phyloP scores from a whole-genome alignment of 1,284 basidiomycete genomes.

The Pisolithus thermaeus region DNA sequence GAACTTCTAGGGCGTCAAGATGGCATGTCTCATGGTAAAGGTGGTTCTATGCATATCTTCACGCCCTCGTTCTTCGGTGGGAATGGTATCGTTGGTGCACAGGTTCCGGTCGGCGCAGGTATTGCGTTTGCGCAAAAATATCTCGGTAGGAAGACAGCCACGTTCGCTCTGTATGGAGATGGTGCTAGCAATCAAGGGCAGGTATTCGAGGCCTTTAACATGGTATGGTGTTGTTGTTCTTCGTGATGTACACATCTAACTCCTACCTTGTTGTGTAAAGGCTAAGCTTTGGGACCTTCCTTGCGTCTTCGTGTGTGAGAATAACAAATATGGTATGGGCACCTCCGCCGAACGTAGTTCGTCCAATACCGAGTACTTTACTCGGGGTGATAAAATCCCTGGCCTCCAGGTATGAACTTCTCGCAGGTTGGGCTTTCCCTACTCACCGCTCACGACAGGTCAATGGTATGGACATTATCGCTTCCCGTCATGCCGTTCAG shows the following conservation, averaged over 20 bases:
- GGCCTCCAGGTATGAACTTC: constrained; percentile 72
- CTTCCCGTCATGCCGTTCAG: constrained; percentile 80
- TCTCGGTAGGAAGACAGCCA: constrained; percentile 69
- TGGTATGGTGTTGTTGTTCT: constrained; percentile 49
- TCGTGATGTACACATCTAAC: neutral
- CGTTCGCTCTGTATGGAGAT: constrained; percentile 96
- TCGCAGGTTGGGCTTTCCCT: neutral
- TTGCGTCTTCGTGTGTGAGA: constrained; percentile 94
- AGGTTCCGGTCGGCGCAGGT: constrained; percentile 94
- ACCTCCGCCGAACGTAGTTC: constrained; percentile 90
- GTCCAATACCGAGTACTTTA: constrained; percentile 94
- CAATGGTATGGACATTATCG: constrained; percentile 98
- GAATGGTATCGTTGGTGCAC: constrained; percentile 98
- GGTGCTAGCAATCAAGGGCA: constrained; percentile 99
- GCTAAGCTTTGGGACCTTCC: constrained; percentile 97
- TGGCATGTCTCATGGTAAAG: constrained; percentile 97
- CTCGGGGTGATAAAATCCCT: constrained; percentile 94
- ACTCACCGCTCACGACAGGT: constrained; percentile 41
- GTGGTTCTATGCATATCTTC: constrained; percentile 99
- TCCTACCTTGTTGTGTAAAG: constrained; percentile 31
- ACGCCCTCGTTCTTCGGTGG: constrained; percentile 96
- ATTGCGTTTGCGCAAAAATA: constrained; percentile 96
- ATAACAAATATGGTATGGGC: constrained; percentile 99
- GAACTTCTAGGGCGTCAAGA: constrained; percentile 89
- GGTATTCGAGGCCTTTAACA: constrained; percentile 98